Conservation (phyloP, 805 yeast genomes). For the Groenewaldozyma salmanticensis region DNA sequence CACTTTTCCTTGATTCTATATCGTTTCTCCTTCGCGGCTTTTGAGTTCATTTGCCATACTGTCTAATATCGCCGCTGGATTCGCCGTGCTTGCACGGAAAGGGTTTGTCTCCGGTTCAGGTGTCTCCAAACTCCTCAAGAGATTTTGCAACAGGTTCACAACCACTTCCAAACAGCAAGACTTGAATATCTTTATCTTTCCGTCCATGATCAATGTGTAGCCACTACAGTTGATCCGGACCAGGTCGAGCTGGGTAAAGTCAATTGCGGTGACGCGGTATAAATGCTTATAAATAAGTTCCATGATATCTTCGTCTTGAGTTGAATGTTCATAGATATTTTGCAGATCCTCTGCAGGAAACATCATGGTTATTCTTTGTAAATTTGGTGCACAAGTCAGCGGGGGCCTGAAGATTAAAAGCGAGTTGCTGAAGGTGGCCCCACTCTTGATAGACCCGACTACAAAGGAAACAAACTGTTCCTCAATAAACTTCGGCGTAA, state of each 20-base stretch:
- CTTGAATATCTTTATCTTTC: constrained; percentile 12
- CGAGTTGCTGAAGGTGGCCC: too few species aligned
- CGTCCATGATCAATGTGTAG: constrained; percentile 13
- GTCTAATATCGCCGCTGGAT: too few species aligned
- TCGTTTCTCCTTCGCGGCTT: too few species aligned
- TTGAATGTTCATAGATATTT: constrained; percentile 2
- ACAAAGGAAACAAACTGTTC: too few species aligned
- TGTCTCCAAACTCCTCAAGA: too few species aligned
- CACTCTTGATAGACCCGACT: too few species aligned
- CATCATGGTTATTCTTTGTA: constrained; percentile 11
- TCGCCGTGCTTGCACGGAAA: too few species aligned
- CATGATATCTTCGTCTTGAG: constrained; percentile 1
- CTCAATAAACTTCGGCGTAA: too few species aligned
- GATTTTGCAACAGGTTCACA: too few species aligned
- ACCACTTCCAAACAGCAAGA: neutral
- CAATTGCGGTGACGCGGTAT: constrained; percentile 8
- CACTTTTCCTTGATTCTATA: too few species aligned
- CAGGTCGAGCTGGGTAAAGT: constrained; percentile 9
- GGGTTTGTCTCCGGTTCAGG: too few species aligned
- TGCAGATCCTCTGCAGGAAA: constrained; percentile 10
- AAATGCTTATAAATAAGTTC: constrained; percentile 7
- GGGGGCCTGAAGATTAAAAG: neutral
- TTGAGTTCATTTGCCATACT: too few species aligned
- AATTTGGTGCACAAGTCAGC: constrained; percentile 1
- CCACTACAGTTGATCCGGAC: constrained; percentile 15